phyloP scores from a whole-genome alignment of 1,284 basidiomycete genomes.

The Gomphus sp. region DNA sequence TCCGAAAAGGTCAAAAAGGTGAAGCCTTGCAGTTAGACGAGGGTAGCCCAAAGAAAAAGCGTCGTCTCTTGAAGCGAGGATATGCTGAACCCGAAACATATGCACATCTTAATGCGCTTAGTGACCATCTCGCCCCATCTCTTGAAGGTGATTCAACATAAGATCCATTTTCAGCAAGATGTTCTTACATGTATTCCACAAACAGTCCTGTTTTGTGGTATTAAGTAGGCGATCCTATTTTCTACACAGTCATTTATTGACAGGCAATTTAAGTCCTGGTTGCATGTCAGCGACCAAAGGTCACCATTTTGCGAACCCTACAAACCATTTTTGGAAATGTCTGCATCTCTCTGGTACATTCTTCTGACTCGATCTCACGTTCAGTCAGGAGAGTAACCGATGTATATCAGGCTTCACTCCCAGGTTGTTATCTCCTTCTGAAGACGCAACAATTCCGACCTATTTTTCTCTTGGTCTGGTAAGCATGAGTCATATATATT shows the following conservation, averaged over 20 bases:
- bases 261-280: conserved; percentile 38
- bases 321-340: conserved; percentile 61
- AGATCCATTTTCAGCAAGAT: background rate
- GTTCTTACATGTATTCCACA: background rate
- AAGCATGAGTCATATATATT: conserved; percentile 10
- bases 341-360: conserved; percentile 48
- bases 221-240: conserved; percentile 37
- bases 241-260: background rate
- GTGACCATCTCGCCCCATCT: conserved; percentile 31
- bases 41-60: background rate
- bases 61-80: conserved; percentile 20
- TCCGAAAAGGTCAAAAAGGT: background rate
- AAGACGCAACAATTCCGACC: conserved; percentile 38
- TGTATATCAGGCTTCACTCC: conserved; percentile 40
- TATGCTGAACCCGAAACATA: conserved; percentile 39
- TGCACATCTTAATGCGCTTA: conserved; percentile 32
- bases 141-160: conserved; percentile 33
- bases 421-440: conserved; percentile 30
- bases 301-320: conserved; percentile 64
- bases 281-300: conserved; percentile 50
- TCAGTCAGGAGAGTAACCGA: background rate
- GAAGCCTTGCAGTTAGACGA: background rate
- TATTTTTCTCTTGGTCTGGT: conserved; percentile 45
- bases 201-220: conserved; percentile 56
- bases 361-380: conserved; percentile 8